A percentile compares a stretch with the other conserved stretches of the same genome.
Evolutionary conservation across 768 basidiomycete genomes (phyloP).

Genomic region (Boletus reticulatus): DNA sequence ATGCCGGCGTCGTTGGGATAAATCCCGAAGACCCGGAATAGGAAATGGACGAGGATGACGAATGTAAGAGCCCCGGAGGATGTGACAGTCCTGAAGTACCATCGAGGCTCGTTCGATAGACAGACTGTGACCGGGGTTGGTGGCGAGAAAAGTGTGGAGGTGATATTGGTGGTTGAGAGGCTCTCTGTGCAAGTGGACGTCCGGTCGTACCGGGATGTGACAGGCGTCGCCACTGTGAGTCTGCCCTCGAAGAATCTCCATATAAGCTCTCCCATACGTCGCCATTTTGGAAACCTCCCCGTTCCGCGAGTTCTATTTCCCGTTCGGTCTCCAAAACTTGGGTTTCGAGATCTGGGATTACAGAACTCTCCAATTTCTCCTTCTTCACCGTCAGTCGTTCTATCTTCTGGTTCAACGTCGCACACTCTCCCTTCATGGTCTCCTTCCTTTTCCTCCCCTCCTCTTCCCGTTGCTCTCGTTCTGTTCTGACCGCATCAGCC

Average conservation of each 20-base stretch:
- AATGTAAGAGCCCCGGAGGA: constrained; percentile 12
- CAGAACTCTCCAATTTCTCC: constrained; percentile 60
- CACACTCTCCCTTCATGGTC: constrained; percentile 55
- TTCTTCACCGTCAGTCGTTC: constrained; percentile 65
- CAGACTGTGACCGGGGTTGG: constrained; percentile 26
- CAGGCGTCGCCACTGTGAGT: constrained; percentile 22
- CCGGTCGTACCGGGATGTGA: constrained; percentile 31
- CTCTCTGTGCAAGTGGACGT: constrained; percentile 18
- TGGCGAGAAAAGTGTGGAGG: constrained; percentile 27
- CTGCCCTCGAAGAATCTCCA: constrained; percentile 15
- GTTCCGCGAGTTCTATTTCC: constrained; percentile 50
- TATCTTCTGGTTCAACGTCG: constrained; percentile 52
- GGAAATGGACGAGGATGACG: constrained; percentile 16
- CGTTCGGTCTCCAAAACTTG: constrained; percentile 57
- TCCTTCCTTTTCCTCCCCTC: constrained; percentile 55
- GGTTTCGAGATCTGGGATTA: constrained; percentile 66
- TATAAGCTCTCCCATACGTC: constrained; percentile 15
- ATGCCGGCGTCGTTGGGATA: constrained; percentile 6
- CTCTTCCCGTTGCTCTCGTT: constrained; percentile 48
- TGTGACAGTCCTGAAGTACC: constrained; percentile 9
- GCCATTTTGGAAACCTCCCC: constrained; percentile 21
- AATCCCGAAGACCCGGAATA: constrained; percentile 16
- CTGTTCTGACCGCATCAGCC: constrained; percentile 44
- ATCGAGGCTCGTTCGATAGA: constrained; percentile 21
- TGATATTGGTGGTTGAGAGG: constrained; percentile 20